Base-by-base conservation (phyloP, 1,284 basidiomycete species). In the Crucibulum cyathiforme region DNA sequence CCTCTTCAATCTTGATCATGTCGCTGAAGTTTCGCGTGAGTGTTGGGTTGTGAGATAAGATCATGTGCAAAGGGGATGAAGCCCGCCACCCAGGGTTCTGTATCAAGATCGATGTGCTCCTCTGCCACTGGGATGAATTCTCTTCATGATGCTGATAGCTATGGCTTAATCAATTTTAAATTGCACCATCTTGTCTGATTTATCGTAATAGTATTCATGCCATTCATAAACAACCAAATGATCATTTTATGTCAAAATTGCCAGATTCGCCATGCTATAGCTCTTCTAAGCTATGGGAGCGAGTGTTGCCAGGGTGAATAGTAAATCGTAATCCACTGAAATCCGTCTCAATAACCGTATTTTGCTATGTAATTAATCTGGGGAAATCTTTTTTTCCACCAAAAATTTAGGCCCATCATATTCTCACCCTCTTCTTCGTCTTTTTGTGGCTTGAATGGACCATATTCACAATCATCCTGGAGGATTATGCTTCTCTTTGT, bases 361-460 rank as follows among this genome's bases (percentile, higher is more conserved):
- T 13, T 37, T n/a, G 15, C 24, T 31, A 31, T 31, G 31, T 10
- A 80, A 76, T 68, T 67, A 10, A 70, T 74, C 59, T 92, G 90
- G 90, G 86, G 85, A 13, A 73, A 85, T 64, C 80, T 92, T 13
- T 77, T 77, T 19, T 88, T 77, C 62, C 92, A 90, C 73, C 82
- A 83, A 63, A 67, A 76, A 56, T 87, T 79, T 70, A 72, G 80
- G 58, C 5, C 1, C 92, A 90, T 71, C 83, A 87, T 49, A 59
- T 90, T 45, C 83, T 92, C 52, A 85, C 86, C 10, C 85, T 87
- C 3, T 77, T 92, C 66, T 78, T 92, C 48, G 90, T 87, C 0
- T 90, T 92, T 64, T 78, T 87, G 8, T 93, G 90, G 90, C 77
- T 91, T 10, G 80, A 82, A 43, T 91, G 88, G 86, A 73, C 89